phyloP scores from a whole-genome alignment of 495 filamentous ascomycete genomes.

The Neurospora sublineolata region DNA sequence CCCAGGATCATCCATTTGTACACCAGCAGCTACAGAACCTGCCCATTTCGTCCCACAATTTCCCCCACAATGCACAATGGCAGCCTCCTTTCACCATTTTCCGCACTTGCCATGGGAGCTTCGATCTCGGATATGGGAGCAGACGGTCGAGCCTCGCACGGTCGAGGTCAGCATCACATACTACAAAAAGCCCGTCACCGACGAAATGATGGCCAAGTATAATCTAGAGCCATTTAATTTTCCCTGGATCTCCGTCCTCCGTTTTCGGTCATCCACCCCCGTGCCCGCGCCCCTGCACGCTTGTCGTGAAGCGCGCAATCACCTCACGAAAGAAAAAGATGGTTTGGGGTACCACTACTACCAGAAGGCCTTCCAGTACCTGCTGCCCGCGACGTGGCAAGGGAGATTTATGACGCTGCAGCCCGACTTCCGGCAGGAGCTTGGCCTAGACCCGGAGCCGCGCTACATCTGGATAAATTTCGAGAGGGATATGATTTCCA shows the following conservation, averaged over 20 bases:
- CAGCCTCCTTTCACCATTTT: constrained; percentile 12
- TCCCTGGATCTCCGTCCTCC: not conserved
- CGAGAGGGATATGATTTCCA: constrained; percentile 13
- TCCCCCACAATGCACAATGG: not conserved
- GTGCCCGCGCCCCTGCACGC: constrained; percentile 13
- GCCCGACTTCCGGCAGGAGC: not conserved
- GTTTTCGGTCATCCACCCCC: constrained; percentile 12
- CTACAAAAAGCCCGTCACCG: not conserved
- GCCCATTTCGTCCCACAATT: too few species aligned
- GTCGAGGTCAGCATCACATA: constrained; percentile 11
- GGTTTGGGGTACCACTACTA: not conserved
- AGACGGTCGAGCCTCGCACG: not conserved
- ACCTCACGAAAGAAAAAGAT: not conserved
- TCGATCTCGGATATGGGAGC: constrained; percentile 11
- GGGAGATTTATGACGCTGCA: not conserved
- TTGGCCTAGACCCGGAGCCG: not conserved
- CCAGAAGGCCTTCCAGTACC: constrained; percentile 6
- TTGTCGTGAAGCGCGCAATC: constrained; percentile 14
- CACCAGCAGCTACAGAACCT: too few species aligned
- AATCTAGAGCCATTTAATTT: not conserved
- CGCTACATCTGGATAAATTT: constrained; percentile 19
- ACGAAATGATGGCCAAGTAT: not conserved
- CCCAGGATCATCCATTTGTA: too few species aligned
- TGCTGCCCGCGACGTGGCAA: not conserved
- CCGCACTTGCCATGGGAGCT: constrained; percentile 12